Base-by-base conservation (phyloP, 345 rosid genomes). In the Eucalyptus paniculata region DNA sequence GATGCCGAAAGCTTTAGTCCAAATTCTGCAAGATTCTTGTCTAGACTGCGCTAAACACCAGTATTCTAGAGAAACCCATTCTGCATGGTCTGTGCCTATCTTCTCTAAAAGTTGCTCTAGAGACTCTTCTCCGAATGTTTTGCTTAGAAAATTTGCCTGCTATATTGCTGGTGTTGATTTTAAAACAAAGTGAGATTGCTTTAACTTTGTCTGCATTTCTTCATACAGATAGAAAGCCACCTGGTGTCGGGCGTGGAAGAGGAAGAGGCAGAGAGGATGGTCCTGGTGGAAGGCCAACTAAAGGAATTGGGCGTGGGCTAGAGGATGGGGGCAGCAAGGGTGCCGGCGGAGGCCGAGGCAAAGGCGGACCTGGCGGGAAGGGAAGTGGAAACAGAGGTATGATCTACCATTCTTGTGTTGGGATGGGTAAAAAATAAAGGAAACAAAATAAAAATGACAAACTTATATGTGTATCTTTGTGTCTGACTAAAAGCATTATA, bases 201-300 rank as follows among this genome's bases (percentile, higher is more conserved):
- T 32, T 88, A 51, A 91, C 40, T 86, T 88, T 50, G 69, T n/a
- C 34, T 89, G 62, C 58, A 56, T 13, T 45, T 45, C 16, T 28
- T 82, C 88, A 80, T 91, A 18, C 91, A 96, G 98, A 96, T 92
- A 95, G 97, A 87, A 96, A 88, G 91, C 97, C 98, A 69, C 97
- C 98, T 89, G 97, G 96, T 3, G 95, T 96, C 3, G 96, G 97
- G 37, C 97, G 96, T 54, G 98, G 98, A 89, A 93, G 97, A 92
- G 98, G 97, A 86, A 94, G 98, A 90, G 97, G 98, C 37, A 94
- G 98, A 93, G 98, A 95, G 83, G 97, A 96, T 45, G 95, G 93
- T 88, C 82, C 94, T 42, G 94, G 96, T 89, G 96, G 95, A 89
- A 94, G 96, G 91, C 94, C 91, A 88, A 86, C 93, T 60, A 95